A percentile compares a stretch with the other conserved stretches of the same genome.
phyloP scores from a whole-genome alignment of 2,329 filamentous ascomycete genomes.

The Beauveria sp. region DNA sequence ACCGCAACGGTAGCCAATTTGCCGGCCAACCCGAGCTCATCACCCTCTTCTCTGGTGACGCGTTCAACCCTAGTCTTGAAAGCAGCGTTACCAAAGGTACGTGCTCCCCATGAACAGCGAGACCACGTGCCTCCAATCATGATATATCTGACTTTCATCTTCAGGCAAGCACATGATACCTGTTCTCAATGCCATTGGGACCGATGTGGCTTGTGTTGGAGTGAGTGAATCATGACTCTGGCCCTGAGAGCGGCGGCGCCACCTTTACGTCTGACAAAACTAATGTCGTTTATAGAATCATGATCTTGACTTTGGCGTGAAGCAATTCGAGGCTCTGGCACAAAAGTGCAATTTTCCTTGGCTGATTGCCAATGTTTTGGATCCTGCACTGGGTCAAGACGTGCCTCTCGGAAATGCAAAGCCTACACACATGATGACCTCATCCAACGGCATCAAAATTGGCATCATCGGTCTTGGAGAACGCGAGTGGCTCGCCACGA shows the following conservation, averaged over 20 bases:
- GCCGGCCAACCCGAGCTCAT: constrained; percentile 56
- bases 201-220: constrained; percentile 74
- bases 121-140: too few species aligned
- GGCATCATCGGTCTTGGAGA: constrained; percentile 82
- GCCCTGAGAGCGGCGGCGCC: too few species aligned
- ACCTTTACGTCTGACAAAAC: too few species aligned
- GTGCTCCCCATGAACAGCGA: neutral
- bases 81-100: constrained; percentile 79
- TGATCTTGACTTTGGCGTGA: constrained; percentile 85
- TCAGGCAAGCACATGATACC: constrained; percentile 78
- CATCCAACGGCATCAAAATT: constrained; percentile 78
- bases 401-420: constrained; percentile 69
- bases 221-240: constrained; percentile 38
- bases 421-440: constrained; percentile 67
- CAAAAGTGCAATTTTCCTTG: constrained; percentile 77
- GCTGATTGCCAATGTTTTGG: constrained; percentile 82
- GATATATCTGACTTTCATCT: neutral
- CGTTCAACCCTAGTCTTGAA: constrained; percentile 85
- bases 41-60: constrained; percentile 85
- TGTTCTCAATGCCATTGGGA: constrained; percentile 69
- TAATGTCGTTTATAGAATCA: constrained; percentile 54
- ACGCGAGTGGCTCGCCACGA: constrained; percentile 81
- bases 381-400: constrained; percentile 69
- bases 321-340: constrained; percentile 67
- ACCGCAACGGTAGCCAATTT: constrained; percentile 55